Evolutionary conservation across 2,329 filamentous ascomycete genomes (phyloP).

Genomic region (Tolypocladium tropicale): DNA sequence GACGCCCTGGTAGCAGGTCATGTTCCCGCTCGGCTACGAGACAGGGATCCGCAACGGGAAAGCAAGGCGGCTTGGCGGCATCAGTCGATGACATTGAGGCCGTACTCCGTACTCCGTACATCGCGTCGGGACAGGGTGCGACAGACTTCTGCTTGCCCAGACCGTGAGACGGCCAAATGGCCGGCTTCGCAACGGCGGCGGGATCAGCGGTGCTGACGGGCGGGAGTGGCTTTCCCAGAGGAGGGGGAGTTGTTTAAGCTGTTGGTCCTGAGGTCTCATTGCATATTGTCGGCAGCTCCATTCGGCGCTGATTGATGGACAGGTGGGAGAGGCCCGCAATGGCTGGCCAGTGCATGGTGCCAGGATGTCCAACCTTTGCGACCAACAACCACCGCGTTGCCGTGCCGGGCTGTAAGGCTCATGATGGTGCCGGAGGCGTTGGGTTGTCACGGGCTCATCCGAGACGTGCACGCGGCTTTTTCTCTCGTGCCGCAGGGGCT

Average conservation of each 20-base stretch:
- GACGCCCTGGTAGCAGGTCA: background rate
- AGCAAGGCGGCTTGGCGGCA: background rate
- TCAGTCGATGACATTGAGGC: background rate
- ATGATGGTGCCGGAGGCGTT: background rate
- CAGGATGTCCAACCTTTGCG: background rate
- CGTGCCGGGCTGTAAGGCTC: background rate
- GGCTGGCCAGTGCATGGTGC: background rate
- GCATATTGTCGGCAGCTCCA: background rate
- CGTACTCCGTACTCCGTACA: too few species aligned
- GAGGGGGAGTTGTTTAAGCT: background rate
- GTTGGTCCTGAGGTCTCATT: background rate
- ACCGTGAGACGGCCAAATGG: background rate
- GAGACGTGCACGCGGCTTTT: background rate
- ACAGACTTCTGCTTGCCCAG: background rate
- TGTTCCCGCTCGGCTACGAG: background rate
- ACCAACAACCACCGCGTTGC: background rate
- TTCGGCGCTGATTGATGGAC: background rate
- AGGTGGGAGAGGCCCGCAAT: background rate
- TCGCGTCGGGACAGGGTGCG: background rate
- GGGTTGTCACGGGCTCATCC: background rate
- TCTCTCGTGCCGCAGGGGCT: background rate
- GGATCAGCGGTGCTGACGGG: background rate
- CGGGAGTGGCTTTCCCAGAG: background rate
- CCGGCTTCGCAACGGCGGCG: background rate
- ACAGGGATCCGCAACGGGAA: background rate